phyloP scores from a whole-genome alignment of 176 grass and related monocot species.

The Cenchrus fungigraminus region DNA sequence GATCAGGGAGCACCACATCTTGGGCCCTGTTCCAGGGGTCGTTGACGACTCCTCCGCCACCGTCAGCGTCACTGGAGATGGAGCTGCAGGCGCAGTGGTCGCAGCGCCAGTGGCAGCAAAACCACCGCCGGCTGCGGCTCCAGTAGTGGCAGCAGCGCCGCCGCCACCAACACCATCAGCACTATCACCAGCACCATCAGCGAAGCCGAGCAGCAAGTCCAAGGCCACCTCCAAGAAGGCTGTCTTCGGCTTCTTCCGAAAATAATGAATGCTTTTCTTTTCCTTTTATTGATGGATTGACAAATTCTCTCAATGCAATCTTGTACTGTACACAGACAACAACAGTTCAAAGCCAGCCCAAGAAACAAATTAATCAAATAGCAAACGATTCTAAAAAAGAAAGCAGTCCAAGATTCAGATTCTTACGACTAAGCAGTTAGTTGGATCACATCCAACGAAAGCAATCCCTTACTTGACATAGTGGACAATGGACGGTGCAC shows the following conservation, averaged over 20 bases:
- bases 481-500: not conserved
- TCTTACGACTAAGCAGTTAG: not conserved
- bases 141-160: not conserved
- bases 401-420: constrained; percentile 3
- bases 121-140: not conserved
- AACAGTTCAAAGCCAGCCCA: not conserved
- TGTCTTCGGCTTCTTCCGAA: constrained; percentile 59
- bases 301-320: not conserved
- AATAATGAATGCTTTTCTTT: constrained; percentile 23
- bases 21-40: not conserved
- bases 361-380: not conserved
- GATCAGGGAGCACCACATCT: constrained; percentile 30
- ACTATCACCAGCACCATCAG: not conserved
- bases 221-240: constrained; percentile 43
- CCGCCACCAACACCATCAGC: not conserved
- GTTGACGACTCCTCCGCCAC: not conserved
- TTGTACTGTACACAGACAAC: not conserved
- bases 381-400: not conserved
- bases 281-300: too few relatives aligned
- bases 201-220: constrained; percentile 42
- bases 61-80: not conserved
- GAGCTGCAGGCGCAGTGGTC: not conserved
- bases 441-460: constrained; percentile 11
- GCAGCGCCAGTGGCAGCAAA: not conserved
- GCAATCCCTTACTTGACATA: constrained; percentile 34